Percentiles rank a stretch among this genome's conserved stretches.
Conservation (phyloP, 2,329 filamentous ascomycete species). For the Exophiala bonariae region DNA sequence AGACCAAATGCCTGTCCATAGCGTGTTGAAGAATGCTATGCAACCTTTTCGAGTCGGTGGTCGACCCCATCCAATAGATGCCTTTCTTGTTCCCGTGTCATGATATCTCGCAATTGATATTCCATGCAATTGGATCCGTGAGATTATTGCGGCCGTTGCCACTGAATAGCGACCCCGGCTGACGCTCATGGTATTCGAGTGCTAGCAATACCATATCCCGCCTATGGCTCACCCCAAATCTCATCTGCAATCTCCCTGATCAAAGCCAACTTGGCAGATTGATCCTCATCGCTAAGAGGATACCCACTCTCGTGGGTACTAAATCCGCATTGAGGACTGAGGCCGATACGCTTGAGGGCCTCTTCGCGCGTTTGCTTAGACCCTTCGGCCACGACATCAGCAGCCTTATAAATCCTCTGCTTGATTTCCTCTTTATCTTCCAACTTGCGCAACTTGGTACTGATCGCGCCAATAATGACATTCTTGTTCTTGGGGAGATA, state of each 20-base stretch:
- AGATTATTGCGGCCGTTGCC: no score
- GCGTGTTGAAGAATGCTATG: no score
- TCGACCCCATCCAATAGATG: no score
- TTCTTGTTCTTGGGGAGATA: constrained; percentile 57
- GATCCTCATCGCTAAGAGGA: constrained; percentile 63
- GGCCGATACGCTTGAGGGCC: constrained; percentile 62
- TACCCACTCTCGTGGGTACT: constrained; percentile 70
- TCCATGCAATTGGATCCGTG: no score
- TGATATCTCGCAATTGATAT: no score
- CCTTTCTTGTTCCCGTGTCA: no score
- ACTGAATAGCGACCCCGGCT: no score
- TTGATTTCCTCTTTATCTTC: constrained; percentile 62
- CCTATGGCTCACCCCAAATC: constrained; percentile 59
- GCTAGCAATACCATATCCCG: no score
- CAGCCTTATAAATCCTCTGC: constrained; percentile 55
- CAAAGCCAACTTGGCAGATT: constrained; percentile 66
- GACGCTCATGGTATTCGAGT: no score
- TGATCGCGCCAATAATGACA: constrained; percentile 60
- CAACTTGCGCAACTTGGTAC: constrained; percentile 57
- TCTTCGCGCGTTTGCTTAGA: constrained; percentile 61
- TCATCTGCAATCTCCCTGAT: constrained; percentile 67
- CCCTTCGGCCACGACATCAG: constrained; percentile 65
- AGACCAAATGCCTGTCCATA: no score
- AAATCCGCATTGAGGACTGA: constrained; percentile 68
- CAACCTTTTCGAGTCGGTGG: no score